These are phyloP conservation scores for Heterobasidion parviporum DNA, from an alignment of 1,284 basidiomycete genomes.

Conservation along the genomic window DNA sequence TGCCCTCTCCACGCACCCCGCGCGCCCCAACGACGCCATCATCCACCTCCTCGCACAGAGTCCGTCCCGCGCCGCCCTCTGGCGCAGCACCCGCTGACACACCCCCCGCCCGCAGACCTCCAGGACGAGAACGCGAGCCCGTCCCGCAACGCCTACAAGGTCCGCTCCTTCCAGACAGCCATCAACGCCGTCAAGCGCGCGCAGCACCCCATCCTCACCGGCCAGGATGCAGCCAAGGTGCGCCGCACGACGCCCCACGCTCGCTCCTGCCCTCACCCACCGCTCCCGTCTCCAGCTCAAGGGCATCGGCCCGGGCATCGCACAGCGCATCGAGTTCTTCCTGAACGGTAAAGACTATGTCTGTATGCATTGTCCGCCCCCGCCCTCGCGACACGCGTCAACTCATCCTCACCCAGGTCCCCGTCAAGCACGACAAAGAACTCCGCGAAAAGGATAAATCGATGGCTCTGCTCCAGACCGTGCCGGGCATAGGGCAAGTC, in stretches of 20 bases:
- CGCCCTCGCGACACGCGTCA: slow-evolving; percentile 13
- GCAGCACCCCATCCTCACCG: slow-evolving; percentile 32
- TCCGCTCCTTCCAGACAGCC: slow-evolving; percentile 39
- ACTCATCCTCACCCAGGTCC: background rate
- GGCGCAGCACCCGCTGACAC: background rate
- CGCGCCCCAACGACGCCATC: slow-evolving; percentile 28
- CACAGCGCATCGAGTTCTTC: slow-evolving; percentile 31
- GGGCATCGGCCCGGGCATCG: slow-evolving; percentile 34
- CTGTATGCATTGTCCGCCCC: slow-evolving; percentile 20
- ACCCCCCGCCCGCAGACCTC: slow-evolving; percentile 24
- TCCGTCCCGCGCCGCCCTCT: slow-evolving; percentile 14
- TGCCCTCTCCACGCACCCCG: background rate
- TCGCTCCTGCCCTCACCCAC: slow-evolving; percentile 5
- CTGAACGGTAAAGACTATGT: slow-evolving; percentile 27
- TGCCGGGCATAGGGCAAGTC: slow-evolving; percentile 25
- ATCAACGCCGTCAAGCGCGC: slow-evolving; percentile 31
- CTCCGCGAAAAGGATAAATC: slow-evolving; percentile 3
- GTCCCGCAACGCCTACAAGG: slow-evolving; percentile 36
- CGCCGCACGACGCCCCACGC: slow-evolving; percentile 8
- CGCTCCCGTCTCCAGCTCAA: slow-evolving; percentile 22
- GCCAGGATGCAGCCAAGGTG: slow-evolving; percentile 30
- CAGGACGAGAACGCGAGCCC: slow-evolving; percentile 30
- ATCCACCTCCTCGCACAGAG: slow-evolving; percentile 33
- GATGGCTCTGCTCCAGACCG: slow-evolving; percentile 15
- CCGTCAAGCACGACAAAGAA: slow-evolving; percentile 3